Base-by-base conservation (phyloP, 257 asterid species). In the Fraxinus quadrangulata region DNA sequence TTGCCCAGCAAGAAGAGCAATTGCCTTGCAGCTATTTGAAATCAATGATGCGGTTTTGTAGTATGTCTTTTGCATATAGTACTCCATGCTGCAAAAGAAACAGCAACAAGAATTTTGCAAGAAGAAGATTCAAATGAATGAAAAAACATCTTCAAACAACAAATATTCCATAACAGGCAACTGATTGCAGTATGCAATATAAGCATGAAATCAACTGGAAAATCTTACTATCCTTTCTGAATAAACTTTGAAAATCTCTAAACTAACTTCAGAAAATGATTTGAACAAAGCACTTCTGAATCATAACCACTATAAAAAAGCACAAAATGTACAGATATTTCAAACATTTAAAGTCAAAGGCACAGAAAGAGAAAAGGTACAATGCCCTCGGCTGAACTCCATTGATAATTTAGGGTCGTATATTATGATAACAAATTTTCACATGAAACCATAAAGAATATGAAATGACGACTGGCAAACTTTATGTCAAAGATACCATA, bases 21-120 rank as follows among this genome's bases (percentile, higher is more conserved):
- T 87, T 7, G 99, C 89, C 83, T 96, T 90, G 86, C 97, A 91
- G 84, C 99, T 96, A 85, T 92, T 96, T 82, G 98, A 93, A 86
- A 96, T 92, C 86, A 96, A 78, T 34, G 99, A 96, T 33, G 97
- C 98, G 33, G 99, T 93, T 86, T 96, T 96, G 83, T 90, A 93
- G 87, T 90, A 93, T 51, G 99, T 93, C 92, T 96, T 93, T 84
- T 93, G 96, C 99, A 96, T 87, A 81, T 96, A 96, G 87, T 93
- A 90, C 31, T 96, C 97, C 99, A 96, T 96, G 89, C 99, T 94
- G 93, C 83, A 80, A 83, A 85, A 75, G 34, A 31, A 78, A 85
- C 71, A 72, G 24, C 33, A 24, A 37, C 23, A 45, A 13, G 39
- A 51, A 23, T 71, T 70, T 47, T 77, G 61, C 47, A 26, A 23